These are phyloP conservation scores for Camellia lanceoleosa DNA, from an alignment of 148 eudicot species.

Conservation along the genomic window DNA sequence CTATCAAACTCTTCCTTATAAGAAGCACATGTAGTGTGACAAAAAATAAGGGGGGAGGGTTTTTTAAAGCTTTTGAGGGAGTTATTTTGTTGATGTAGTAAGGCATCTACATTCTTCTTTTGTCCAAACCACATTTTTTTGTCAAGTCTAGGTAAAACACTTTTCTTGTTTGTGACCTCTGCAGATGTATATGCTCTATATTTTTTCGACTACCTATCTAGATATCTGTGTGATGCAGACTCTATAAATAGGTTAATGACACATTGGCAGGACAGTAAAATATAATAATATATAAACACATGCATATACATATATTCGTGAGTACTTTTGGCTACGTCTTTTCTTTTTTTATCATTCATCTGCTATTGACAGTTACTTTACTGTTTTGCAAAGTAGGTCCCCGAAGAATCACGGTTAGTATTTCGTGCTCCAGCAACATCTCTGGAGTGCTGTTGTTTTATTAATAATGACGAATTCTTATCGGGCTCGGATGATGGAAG, in stretches of 20 bases:
- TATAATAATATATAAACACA: too few species aligned
- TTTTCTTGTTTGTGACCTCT: neutral
- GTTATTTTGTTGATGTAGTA: neutral
- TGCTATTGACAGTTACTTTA: conserved; percentile 5
- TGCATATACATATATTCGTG: neutral
- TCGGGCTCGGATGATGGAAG: conserved; percentile 98
- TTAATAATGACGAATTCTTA: conserved; percentile 76
- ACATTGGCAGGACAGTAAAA: neutral
- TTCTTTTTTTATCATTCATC: neutral
- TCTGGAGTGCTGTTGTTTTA: conserved; percentile 83
- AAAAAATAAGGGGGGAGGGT: too few species aligned
- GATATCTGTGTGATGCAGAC: neutral
- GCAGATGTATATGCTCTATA: neutral
- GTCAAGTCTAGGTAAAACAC: neutral
- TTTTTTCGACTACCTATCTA: neutral
- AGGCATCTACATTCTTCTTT: neutral
- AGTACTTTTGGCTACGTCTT: neutral
- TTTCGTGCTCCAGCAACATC: conserved; percentile 85
- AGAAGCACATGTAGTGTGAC: neutral
- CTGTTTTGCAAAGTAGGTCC: conserved; percentile 48
- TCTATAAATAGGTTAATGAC: neutral
- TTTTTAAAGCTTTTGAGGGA: too few species aligned
- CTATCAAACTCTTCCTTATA: neutral
- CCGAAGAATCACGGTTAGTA: conserved; percentile 81
- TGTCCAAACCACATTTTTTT: neutral